These are phyloP conservation scores for Neurospora sp. DNA, from an alignment of 495 filamentous ascomycete genomes.

Conservation along the genomic window DNA sequence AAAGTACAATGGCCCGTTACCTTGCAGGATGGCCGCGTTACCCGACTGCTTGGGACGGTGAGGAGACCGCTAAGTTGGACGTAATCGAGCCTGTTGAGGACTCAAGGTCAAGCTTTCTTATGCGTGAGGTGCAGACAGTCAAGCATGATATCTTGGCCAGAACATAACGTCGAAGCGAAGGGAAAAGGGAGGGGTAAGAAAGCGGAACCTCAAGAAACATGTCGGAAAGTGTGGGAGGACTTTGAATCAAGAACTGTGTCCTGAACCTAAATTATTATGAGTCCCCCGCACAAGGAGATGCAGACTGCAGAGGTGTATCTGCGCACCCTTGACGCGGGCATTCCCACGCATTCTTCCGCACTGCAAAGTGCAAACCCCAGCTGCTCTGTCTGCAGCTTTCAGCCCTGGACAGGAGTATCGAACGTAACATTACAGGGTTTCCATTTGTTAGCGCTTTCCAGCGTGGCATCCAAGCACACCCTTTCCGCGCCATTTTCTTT, in stretches of 20 bases:
- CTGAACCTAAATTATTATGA: not conserved
- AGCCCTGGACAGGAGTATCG: not conserved
- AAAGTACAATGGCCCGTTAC: not conserved
- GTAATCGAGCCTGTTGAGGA: not conserved
- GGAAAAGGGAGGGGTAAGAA: not conserved
- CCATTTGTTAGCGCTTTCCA: not conserved
- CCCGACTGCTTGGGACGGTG: not conserved
- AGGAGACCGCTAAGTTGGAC: not conserved
- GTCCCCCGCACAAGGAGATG: not conserved
- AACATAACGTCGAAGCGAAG: not conserved
- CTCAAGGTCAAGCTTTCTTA: not conserved
- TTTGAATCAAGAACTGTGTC: not conserved
- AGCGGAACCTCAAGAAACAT: not conserved
- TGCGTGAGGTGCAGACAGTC: not conserved
- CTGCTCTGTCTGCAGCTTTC: not conserved
- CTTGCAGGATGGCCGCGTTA: not conserved
- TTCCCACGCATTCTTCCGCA: not conserved
- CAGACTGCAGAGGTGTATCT: not conserved
- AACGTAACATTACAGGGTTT: not conserved
- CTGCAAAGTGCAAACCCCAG: not conserved
- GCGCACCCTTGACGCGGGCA: not conserved
- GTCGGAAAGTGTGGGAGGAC: not conserved
- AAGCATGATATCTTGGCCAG: not conserved
- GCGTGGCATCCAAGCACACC: not conserved
- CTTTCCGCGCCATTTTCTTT: not conserved